Evolutionary conservation across 371 early-diverging fungal genomes (phyloP).

Genomic region (Apophysomyces trapeziformis): DNA sequence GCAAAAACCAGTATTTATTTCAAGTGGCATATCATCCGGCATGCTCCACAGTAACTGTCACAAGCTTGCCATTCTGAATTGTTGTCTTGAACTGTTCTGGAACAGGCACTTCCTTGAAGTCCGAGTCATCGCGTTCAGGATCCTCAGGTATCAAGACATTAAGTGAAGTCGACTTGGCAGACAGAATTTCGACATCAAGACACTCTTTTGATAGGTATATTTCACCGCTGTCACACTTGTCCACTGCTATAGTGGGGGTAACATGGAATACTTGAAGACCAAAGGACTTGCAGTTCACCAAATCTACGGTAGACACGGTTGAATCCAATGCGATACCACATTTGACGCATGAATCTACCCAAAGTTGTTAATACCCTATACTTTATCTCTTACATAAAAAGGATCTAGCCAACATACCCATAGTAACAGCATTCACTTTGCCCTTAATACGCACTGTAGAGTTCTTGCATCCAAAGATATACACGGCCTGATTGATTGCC

Average conservation of each 20-base stretch:
- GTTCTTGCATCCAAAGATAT: conserved; percentile 90
- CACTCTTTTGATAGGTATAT: conserved; percentile 83
- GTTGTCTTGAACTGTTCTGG: conserved; percentile 94
- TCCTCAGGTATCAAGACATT: conserved; percentile 79
- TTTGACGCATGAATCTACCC: conserved; percentile 83
- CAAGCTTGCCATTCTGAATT: conserved; percentile 77
- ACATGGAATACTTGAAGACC: conserved; percentile 88
- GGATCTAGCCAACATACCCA: conserved; percentile 55
- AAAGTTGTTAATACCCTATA: neutral
- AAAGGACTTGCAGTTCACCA: conserved; percentile 89
- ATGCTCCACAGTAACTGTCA: conserved; percentile 88
- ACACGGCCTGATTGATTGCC: conserved; percentile 88
- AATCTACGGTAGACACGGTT: conserved; percentile 85
- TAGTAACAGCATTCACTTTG: conserved; percentile 89
- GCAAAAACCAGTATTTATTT: neutral
- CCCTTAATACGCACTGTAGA: conserved; percentile 89
- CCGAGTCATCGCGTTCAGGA: conserved; percentile 71
- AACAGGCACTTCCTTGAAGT: conserved; percentile 84
- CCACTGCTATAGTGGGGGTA: conserved; percentile 86
- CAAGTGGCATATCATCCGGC: conserved; percentile 42
- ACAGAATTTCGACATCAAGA: conserved; percentile 82
- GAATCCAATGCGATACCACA: conserved; percentile 85
- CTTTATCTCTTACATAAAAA: neutral
- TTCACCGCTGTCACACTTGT: conserved; percentile 93
- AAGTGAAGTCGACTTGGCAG: conserved; percentile 88